A percentile compares a stretch with the other conserved stretches of the same genome.
These are phyloP conservation scores for Aegle marmelos DNA, from an alignment of 345 rosid genomes.

Conservation along the genomic window DNA sequence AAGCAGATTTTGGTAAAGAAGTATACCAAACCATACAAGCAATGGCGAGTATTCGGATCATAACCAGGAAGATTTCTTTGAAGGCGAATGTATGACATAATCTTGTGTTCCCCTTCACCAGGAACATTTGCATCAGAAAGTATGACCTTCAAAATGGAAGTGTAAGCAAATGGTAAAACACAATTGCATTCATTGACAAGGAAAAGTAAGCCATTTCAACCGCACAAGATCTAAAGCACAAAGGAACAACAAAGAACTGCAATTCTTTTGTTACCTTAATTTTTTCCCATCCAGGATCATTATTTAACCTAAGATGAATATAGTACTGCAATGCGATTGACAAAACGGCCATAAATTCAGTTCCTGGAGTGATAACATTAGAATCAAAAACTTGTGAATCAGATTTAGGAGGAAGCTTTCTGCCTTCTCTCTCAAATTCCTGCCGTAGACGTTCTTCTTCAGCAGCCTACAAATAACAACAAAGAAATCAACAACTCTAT, in stretches of 20 bases:
- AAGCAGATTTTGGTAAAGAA: conserved; percentile 21
- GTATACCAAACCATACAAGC: conserved; percentile 94
- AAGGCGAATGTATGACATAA: conserved; percentile 85
- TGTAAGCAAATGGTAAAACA: conserved; percentile 20
- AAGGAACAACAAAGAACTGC: conserved; percentile 1
- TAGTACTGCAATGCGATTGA: conserved; percentile 87
- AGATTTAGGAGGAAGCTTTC: conserved; percentile 71
- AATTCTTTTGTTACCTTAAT: conserved; percentile 53
- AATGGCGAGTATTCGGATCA: conserved; percentile 88
- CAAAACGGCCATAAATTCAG: conserved; percentile 81
- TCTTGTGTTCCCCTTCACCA: conserved; percentile 98
- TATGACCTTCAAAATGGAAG: conserved; percentile 63
- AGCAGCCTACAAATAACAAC: conserved; percentile 52
- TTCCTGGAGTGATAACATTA: conserved; percentile 96
- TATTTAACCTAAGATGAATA: conserved; percentile 71
- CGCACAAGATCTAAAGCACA: background rate
- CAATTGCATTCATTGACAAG: background rate
- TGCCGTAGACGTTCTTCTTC: conserved; percentile 75
- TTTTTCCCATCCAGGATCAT: conserved; percentile 96
- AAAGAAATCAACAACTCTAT: conserved; percentile 1
- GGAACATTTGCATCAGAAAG: conserved; percentile 99
- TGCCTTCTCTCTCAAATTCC: conserved; percentile 88
- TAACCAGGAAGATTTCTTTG: conserved; percentile 88
- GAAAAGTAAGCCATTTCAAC: background rate
- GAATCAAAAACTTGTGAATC: conserved; percentile 72